Conservation (phyloP, 208 protist genomes). For the Crithidia sp. region DNA sequence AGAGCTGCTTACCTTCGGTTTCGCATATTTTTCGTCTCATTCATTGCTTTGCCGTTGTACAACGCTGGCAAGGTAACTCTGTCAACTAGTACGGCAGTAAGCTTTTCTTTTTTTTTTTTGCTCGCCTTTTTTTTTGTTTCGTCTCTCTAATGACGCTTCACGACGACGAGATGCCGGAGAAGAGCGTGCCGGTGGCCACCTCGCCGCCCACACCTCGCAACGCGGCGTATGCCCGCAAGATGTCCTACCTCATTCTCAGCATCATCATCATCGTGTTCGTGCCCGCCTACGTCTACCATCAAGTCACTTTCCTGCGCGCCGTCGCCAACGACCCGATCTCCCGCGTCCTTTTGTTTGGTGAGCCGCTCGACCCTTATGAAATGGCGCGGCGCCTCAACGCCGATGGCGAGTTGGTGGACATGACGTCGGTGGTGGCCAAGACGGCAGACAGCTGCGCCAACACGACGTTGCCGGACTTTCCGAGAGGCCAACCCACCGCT, state of each 20-base stretch:
- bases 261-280: constrained; percentile 10
- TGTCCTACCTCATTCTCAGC: not conserved
- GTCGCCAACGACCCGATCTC: not conserved
- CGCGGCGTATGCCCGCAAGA: not conserved
- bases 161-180: too few relatives aligned
- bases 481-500: constrained; percentile 33
- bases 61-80: too few relatives aligned
- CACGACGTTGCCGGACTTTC: constrained; percentile 25
- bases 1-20: too few relatives aligned
- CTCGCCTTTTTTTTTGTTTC: constrained; percentile 13
- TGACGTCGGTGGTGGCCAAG: not conserved
- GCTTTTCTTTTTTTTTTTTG: constrained; percentile 7
- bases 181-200: too few relatives aligned
- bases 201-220: not conserved
- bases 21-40: too few relatives aligned
- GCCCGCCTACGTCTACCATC: constrained; percentile 1
- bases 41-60: too few relatives aligned
- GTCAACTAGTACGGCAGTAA: too few relatives aligned
- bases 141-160: constrained; percentile 14
- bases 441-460: not conserved
- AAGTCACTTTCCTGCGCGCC: not conserved
- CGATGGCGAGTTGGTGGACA: constrained; percentile 1
- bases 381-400: constrained; percentile 8
- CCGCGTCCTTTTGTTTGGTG: not conserved
- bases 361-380: not conserved